phyloP scores from a whole-genome alignment of 83 land plant genomes.

The Picea engelmannii region DNA sequence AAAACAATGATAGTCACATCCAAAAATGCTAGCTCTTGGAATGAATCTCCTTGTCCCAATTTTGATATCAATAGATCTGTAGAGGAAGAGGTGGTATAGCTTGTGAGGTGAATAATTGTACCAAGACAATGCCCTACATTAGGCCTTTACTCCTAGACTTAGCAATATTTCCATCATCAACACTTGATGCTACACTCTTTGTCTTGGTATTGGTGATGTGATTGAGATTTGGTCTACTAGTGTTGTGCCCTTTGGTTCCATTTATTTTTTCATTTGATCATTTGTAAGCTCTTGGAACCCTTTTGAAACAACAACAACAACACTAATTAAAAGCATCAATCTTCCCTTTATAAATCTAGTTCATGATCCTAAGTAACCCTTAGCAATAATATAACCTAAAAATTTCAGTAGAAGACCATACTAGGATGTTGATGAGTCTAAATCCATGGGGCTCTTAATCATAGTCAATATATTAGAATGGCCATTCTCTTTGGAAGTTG shows the following conservation, averaged over 20 bases:
- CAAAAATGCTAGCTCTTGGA: conserved; percentile 10
- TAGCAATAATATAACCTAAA: too few species aligned
- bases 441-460: too few species aligned
- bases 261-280: background rate
- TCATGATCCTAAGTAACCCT: too few species aligned
- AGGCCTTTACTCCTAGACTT: conserved; percentile 32
- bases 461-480: too few species aligned
- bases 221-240: background rate
- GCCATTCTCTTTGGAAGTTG: too few species aligned
- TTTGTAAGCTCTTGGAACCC: too few species aligned
- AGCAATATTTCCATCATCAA: background rate
- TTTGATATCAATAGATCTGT: conserved; percentile 72
- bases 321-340: too few species aligned
- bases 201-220: background rate
- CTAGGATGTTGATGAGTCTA: too few species aligned
- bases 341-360: too few species aligned
- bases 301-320: too few species aligned
- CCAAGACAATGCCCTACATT: conserved; percentile 53
- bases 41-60: conserved; percentile 62
- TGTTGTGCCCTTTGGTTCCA: conserved; percentile 6
- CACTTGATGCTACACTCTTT: too few species aligned
- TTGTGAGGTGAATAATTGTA: conserved; percentile 91
- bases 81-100: conserved; percentile 71
- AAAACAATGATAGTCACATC: conserved; percentile 49
- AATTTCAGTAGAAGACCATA: too few species aligned